phyloP scores from a whole-genome alignment of 495 filamentous ascomycete genomes.

The Aspergillus bridgeri region DNA sequence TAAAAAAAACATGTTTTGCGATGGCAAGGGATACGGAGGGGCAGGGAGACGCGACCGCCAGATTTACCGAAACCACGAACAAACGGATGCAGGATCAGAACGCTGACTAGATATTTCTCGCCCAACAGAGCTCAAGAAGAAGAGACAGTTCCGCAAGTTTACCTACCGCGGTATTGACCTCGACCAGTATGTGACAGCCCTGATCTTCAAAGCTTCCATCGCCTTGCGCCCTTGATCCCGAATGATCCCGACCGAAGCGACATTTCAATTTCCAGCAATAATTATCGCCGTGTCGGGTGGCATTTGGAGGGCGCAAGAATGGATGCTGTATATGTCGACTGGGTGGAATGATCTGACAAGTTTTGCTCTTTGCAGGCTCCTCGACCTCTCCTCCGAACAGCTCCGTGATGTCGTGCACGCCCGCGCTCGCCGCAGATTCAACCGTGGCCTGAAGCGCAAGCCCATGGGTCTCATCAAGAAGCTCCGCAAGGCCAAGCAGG shows the following conservation, averaged over 20 bases:
- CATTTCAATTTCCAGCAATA: slow-evolving; percentile 32
- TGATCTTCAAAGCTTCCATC: slow-evolving; percentile 38
- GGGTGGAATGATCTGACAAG: slow-evolving; percentile 17
- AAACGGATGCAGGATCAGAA: slow-evolving; percentile 12
- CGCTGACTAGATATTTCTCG: slow-evolving; percentile 38
- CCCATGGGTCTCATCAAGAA: slow-evolving; percentile 99
- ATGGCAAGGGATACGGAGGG: slow-evolving; percentile 9
- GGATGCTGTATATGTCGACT: background rate
- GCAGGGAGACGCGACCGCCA: slow-evolving; percentile 17
- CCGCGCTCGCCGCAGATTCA: slow-evolving; percentile 96
- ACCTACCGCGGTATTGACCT: slow-evolving; percentile 99
- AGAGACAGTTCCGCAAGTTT: slow-evolving; percentile 99
- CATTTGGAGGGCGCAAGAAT: background rate
- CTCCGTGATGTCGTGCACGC: slow-evolving; percentile 99
- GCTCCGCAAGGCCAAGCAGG: slow-evolving; percentile 99
- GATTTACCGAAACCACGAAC: slow-evolving; percentile 5
- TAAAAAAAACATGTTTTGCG: background rate
- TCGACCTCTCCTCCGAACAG: slow-evolving; percentile 96
- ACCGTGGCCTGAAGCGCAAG: slow-evolving; percentile 99
- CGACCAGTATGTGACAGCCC: slow-evolving; percentile 74
- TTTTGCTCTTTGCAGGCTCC: slow-evolving; percentile 59
- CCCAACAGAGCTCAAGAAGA: slow-evolving; percentile 88
- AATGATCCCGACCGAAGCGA: slow-evolving; percentile 62
- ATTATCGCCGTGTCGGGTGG: slow-evolving; percentile 5
- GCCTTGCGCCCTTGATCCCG: slow-evolving; percentile 44